Evolutionary conservation across 2,329 filamentous ascomycete genomes (phyloP), one percentile per base, ranked within the genome.

Genomic region (Nigrospora osmanthi): DNA sequence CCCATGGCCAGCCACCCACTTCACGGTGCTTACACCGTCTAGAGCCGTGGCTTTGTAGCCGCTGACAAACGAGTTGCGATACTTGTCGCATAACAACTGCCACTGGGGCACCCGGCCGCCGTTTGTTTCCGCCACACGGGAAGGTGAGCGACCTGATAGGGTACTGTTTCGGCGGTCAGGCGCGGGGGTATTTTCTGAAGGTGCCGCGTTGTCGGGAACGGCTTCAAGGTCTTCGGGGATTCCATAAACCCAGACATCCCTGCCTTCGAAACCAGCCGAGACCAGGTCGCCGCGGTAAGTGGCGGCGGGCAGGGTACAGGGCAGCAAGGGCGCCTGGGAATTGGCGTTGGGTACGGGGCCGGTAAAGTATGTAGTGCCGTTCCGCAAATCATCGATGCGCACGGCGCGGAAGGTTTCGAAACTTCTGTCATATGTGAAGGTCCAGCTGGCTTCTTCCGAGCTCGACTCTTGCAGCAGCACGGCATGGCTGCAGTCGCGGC

Each of bases 391-490:
- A 55, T 87, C 85, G 43, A 87, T 80, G 36, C 84, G 78, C 23
- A 90, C 84, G 17, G 86, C 83, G 47, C 85, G 78, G 60, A 91
- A 91, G 1, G 83, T 87, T 61, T 87, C 84, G 46, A 89, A 83
- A 49, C 81, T 81, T 49, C 80, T 72, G 57, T 91, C 86, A 54
- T 89, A 91, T 2, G 85, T 83, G 53, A 91, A 85, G 0, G 86
- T 78, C 85, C 85, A 91, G 48, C 71, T 77, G 23, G 84, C 80
- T 60, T 89, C 86, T 44, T 81, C 77, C 35, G 76, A 67, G 41
- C 66, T 70, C 5, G 75, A 76, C 48, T 80, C 71, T 52, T 80
- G 78, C 14, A 91, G 68, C 38, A 91, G 63, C 1, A 85, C 81
- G 16, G 85, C 85, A 63, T 90, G 85, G 53, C 84, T 89, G 58